These are phyloP conservation scores for Coccomyxa subellipsoidea DNA, from an alignment of 163 green algal species.

Conservation along the genomic window DNA sequence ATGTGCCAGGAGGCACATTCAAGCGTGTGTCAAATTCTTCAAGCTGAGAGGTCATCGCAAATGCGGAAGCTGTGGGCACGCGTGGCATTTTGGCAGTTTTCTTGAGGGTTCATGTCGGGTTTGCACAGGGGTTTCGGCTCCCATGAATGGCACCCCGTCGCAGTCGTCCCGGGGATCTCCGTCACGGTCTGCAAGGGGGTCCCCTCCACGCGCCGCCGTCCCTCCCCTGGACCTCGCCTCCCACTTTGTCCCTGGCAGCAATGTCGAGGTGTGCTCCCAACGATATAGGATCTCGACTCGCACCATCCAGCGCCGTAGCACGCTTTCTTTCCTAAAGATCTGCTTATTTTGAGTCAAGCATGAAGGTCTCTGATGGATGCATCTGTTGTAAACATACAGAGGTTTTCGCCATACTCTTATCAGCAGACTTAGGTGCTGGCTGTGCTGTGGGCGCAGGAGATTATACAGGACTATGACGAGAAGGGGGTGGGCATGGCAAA, in stretches of 20 bases:
- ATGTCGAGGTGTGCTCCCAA: constrained; percentile 8
- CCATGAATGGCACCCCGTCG: neutral
- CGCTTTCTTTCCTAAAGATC: too few species aligned
- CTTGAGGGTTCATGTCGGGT: too few species aligned
- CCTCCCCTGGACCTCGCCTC: neutral
- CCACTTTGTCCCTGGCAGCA: neutral
- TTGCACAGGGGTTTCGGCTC: neutral
- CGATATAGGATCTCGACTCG: too few species aligned
- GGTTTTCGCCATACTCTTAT: neutral
- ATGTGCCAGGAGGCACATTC: too few species aligned
- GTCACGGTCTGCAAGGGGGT: neutral
- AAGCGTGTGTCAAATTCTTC: too few species aligned
- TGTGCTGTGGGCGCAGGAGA: constrained; percentile 17
- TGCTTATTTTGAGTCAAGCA: too few species aligned
- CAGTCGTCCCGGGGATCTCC: neutral
- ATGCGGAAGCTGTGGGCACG: too few species aligned
- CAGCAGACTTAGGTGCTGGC: neutral
- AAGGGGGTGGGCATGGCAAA: constrained; percentile 13
- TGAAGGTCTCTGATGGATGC: neutral
- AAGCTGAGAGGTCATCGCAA: too few species aligned
- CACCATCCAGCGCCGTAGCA: too few species aligned
- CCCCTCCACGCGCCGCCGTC: neutral
- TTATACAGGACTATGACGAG: constrained; percentile 25
- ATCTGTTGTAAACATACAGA: neutral
- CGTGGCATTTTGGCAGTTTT: too few species aligned